Conservation (phyloP, 352 stramenopile genomes). For the Phytophthora pini region DNA sequence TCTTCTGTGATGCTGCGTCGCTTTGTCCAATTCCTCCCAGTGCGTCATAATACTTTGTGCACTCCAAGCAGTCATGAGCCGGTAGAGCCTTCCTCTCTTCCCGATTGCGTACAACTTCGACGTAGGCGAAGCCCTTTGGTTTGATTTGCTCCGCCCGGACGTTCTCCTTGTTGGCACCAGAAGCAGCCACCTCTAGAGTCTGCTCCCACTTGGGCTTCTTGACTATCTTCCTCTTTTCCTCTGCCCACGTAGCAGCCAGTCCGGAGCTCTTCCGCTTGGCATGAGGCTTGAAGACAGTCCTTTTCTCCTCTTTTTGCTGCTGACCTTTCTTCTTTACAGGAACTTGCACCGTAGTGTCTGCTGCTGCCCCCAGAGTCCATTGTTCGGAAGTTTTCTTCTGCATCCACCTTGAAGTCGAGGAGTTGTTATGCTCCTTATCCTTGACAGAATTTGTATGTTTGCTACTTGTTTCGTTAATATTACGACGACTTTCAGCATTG, state of each 20-base stretch:
- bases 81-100: slow-evolving; percentile 63
- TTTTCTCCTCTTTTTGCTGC: slow-evolving; percentile 11
- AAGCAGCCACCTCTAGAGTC: slow-evolving; percentile 7
- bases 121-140: slow-evolving; percentile 45
- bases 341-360: slow-evolving; percentile 2
- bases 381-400: slow-evolving; percentile 16
- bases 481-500: not conserved
- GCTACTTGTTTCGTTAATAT: slow-evolving; percentile 6
- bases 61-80: slow-evolving; percentile 76
- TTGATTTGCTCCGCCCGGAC: slow-evolving; percentile 16
- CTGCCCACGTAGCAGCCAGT: slow-evolving; percentile 44
- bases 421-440: not conserved
- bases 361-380: slow-evolving; percentile 2
- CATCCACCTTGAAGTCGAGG: slow-evolving; percentile 13
- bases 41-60: slow-evolving; percentile 82
- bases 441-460: slow-evolving; percentile 9
- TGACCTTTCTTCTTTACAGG: slow-evolving; percentile 7
- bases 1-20: slow-evolving; percentile 50
- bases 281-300: slow-evolving; percentile 7
- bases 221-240: slow-evolving; percentile 45
- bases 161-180: slow-evolving; percentile 25
- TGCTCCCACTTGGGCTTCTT: slow-evolving; percentile 37
- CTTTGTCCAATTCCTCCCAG: slow-evolving; percentile 52
- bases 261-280: slow-evolving; percentile 18
- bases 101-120: slow-evolving; percentile 85